These are phyloP conservation scores for Suhomyces bokatorum DNA, from an alignment of 1,139 yeast genomes.

Conservation along the genomic window DNA sequence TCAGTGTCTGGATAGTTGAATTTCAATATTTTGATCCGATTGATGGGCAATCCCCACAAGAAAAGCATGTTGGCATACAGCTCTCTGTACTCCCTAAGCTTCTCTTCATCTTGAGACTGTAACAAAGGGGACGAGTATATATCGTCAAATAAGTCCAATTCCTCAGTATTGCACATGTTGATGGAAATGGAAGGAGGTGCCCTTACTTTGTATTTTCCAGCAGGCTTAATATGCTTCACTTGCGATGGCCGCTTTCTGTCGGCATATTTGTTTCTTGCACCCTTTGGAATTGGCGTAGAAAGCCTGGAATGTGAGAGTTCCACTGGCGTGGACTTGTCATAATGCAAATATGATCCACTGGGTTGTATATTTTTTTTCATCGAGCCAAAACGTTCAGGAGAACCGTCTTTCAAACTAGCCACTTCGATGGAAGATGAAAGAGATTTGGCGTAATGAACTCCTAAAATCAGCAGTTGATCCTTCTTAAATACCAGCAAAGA, in stretches of 20 bases:
- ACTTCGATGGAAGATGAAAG: conserved; percentile 32
- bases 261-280: neutral
- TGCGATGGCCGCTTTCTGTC: conserved; percentile 5
- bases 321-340: neutral
- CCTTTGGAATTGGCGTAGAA: conserved; percentile 5
- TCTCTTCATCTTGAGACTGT: conserved; percentile 46
- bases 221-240: neutral
- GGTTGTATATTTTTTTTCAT: conserved; percentile 13
- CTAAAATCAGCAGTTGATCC: conserved; percentile 18
- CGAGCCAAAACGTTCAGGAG: conserved; percentile 26
- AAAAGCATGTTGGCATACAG: conserved; percentile 81
- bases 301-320: conserved; percentile 4
- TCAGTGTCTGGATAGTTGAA: conserved; percentile 52
- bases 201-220: conserved; percentile 19
- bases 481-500: conserved; percentile 25
- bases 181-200: conserved; percentile 47
- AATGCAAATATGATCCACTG: conserved; percentile 1
- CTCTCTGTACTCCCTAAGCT: conserved; percentile 55
- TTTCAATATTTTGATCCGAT: conserved; percentile 75
- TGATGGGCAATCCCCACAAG: conserved; percentile 80
- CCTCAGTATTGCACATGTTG: conserved; percentile 56
- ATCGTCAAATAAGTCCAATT: conserved; percentile 55
- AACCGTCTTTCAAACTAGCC: conserved; percentile 28
- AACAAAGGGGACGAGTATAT: conserved; percentile 47
- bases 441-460: conserved; percentile 19